Base-by-base conservation (phyloP, 83 land plant species). In the Diphasiastrum complanatum region DNA sequence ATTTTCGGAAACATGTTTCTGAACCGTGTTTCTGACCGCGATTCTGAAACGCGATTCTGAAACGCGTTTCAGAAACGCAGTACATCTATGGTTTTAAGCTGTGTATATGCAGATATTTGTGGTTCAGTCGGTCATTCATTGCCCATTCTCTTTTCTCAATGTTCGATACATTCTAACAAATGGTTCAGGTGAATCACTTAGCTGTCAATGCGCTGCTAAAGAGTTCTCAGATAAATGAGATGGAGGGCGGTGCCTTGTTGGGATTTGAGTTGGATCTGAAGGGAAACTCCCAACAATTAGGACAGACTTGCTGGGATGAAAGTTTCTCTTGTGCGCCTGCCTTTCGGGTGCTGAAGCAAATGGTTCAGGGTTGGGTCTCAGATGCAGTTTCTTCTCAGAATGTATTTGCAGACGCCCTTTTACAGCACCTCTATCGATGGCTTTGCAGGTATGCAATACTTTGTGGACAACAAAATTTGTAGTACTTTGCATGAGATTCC, bases 351-450 rank as follows among this genome's bases (percentile, higher is more conserved):
- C 64, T 95, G 47, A 95, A 95, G 70, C 99, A 86, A 61, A 71
- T 95, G 63, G 84, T 89, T 6, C 84, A 83, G 32, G 81, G 92
- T 57, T 95, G 99, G 76, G 74, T 95, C 28, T 54, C 79, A 33
- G 99, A 95, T 79, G 99, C 96, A 32, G 81, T 86, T 31, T 76
- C 88, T 38, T 89, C 85, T 50, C 91, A 89, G 38, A 95, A 95
- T 66, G 74, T 77, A 3, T 95, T 79, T 73, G 96, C 99, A 38
- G 99, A 95, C 80, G 86, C 84, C 45, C 65, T 95, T 52, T 58
- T 95, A 68, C 99, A 95, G 47, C 91, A 95, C 73, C 69, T 95
- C 22, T 86, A 95, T 58, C 77, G 99, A 10, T 95, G 96, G 96
- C 78, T 95, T 41, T 89, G 96, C 92, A 89, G 99, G 99, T 89